Conservation (phyloP, 768 basidiomycete species). For the Clitopilus passeckerianus region DNA sequence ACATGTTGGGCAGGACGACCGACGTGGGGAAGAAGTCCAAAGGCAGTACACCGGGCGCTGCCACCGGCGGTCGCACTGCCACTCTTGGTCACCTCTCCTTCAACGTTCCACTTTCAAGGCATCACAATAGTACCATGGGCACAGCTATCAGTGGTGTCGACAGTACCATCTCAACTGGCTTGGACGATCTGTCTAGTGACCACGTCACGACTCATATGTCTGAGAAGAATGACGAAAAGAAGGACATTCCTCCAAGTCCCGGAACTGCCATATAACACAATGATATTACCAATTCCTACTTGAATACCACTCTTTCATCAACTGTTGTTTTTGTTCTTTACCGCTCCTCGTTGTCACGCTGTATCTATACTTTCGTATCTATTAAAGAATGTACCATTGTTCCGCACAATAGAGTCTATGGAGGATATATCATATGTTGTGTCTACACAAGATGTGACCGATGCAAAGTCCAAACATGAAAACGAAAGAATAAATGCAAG, state of each 20-base stretch:
- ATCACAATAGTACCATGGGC: not conserved
- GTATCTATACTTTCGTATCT: not conserved
- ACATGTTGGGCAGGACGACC: not conserved
- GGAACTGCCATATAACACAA: not conserved
- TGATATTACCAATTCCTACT: too few relatives aligned
- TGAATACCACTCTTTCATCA: too few relatives aligned
- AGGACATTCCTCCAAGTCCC: not conserved
- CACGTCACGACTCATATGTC: not conserved
- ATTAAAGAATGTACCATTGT: not conserved
- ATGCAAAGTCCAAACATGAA: not conserved
- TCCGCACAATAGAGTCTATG: not conserved
- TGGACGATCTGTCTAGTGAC: not conserved
- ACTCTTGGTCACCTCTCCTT: not conserved
- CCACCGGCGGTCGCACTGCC: not conserved
- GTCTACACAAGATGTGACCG: not conserved
- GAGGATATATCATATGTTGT: not conserved
- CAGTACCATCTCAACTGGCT: not conserved
- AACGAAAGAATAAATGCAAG: not conserved
- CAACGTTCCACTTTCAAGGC: not conserved
- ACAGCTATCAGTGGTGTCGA: not conserved
- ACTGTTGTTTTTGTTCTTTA: too few relatives aligned
- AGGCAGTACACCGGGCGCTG: not conserved
- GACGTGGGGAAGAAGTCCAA: not conserved
- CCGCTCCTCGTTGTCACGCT: not conserved
- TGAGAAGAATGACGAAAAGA: not conserved